Base-by-base conservation (phyloP, 2,329 filamentous ascomycete species). In the Diplodia seriata region DNA sequence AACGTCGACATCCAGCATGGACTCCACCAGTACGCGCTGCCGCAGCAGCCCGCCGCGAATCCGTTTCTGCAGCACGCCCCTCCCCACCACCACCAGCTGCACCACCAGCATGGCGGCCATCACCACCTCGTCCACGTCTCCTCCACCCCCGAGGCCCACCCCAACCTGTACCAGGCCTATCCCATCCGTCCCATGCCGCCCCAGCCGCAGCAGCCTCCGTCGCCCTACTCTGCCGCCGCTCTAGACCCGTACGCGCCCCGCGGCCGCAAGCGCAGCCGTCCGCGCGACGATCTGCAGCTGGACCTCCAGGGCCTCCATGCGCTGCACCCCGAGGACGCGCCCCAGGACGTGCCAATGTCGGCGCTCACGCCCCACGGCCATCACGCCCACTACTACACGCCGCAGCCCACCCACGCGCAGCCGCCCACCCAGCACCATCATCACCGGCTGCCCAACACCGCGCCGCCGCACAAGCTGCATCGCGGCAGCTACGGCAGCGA, bases 391-490 rank as follows among this genome's bases (percentile, higher is more conserved):
- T 69, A 69, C 40, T 59, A 66, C 74, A 67, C 75, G 73, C 69
- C 76, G 72, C 55, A 73, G 74, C 57, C 68, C 11, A 38, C 47
- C 12, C 67, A 68, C n/a, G 61, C 56, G 26, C 69, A 71, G 36
- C 54, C 38, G 15, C 68, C 69, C n/a, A 56, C 71, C 43, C 68
- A 72, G 36, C 92, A 96, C 75, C 92, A 94, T 74, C 93, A 97
- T 74, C 92, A 94, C 73, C 89, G 90, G 51, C 84, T 94, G 47
- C 92, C 92, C 59, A 89, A 92, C 71, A 89, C 91, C 70, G 88
- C 87, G 12, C 88, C 89, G 26, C 87, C 90, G 20, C 85, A 86
- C 64, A 91, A 91, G 79, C 84, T 91, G 80, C 85, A 89, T 81
- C 84, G 78, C 12, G 76, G 88, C 72, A 83, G 87, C 74, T 85